Conservation (phyloP, 2,329 filamentous ascomycete genomes). For the Tolypocladium album region DNA sequence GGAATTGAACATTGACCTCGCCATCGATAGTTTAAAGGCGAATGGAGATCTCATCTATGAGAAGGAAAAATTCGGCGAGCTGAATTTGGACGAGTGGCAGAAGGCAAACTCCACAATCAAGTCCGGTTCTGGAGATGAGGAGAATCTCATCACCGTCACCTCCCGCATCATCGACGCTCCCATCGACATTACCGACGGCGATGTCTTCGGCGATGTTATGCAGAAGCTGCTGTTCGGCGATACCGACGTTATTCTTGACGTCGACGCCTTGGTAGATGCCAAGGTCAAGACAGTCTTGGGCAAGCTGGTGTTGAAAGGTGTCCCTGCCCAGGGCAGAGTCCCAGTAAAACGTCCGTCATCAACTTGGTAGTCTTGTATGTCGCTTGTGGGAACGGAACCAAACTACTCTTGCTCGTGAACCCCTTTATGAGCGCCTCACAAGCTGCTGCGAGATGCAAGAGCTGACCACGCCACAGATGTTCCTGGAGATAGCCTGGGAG, state of each 20-base stretch:
- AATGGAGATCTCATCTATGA: constrained; percentile 74
- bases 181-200: constrained; percentile 68
- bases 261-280: constrained; percentile 74
- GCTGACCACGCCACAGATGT: constrained; percentile 41
- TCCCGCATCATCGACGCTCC: constrained; percentile 71
- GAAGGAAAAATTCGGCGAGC: constrained; percentile 64
- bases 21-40: constrained; percentile 67
- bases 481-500: constrained; percentile 37
- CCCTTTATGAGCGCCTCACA: constrained; percentile 8
- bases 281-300: constrained; percentile 75
- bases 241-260: constrained; percentile 56
- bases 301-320: constrained; percentile 65
- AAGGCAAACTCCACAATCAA: constrained; percentile 68
- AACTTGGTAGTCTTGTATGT: constrained; percentile 17
- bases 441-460: constrained; percentile 5
- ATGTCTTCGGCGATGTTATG: constrained; percentile 72
- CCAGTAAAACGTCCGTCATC: constrained; percentile 83
- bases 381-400: neutral
- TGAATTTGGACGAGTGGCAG: constrained; percentile 77
- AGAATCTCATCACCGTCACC: constrained; percentile 58
- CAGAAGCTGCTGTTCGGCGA: constrained; percentile 68
- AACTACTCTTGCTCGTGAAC: neutral
- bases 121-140: constrained; percentile 40
- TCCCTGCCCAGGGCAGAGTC: constrained; percentile 78
- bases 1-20: constrained; percentile 77